Percentiles rank a stretch among this genome's conserved stretches.
These are phyloP conservation scores for Garcia nutans DNA, from an alignment of 345 rosid genomes.

Conservation along the genomic window DNA sequence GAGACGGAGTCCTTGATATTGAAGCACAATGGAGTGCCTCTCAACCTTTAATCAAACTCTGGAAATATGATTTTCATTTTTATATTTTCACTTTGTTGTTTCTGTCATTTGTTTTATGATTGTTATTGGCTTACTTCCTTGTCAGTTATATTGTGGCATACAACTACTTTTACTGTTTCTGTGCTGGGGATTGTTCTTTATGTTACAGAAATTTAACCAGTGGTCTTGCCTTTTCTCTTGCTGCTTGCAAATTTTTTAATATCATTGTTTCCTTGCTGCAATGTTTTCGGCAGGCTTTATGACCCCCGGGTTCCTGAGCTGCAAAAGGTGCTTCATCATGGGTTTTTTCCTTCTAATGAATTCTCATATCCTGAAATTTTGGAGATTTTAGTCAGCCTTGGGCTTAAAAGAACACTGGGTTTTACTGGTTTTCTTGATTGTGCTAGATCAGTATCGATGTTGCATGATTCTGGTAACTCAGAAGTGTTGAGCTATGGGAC, in stretches of 20 bases:
- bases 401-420: constrained; percentile 65
- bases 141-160: background rate
- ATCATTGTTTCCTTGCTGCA: constrained; percentile 14
- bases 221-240: background rate
- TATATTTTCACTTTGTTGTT: background rate
- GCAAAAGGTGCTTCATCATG: constrained; percentile 58
- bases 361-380: constrained; percentile 70
- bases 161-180: background rate
- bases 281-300: constrained; percentile 70
- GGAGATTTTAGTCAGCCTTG: constrained; percentile 68
- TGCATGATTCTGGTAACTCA: constrained; percentile 55
- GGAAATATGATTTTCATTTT: background rate
- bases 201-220: background rate
- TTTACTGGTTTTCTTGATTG: constrained; percentile 72
- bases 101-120: background rate
- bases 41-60: background rate
- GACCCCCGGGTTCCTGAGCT: constrained; percentile 85
- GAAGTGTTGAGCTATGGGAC: constrained; percentile 56
- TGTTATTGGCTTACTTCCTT: background rate
- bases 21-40: background rate
- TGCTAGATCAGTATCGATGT: constrained; percentile 68
- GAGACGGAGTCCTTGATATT: background rate
- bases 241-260: background rate
- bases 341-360: constrained; percentile 74
- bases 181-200: no score